Conservation (phyloP, 371 early-diverging fungal genomes). For the Catenaria anguillulae region DNA sequence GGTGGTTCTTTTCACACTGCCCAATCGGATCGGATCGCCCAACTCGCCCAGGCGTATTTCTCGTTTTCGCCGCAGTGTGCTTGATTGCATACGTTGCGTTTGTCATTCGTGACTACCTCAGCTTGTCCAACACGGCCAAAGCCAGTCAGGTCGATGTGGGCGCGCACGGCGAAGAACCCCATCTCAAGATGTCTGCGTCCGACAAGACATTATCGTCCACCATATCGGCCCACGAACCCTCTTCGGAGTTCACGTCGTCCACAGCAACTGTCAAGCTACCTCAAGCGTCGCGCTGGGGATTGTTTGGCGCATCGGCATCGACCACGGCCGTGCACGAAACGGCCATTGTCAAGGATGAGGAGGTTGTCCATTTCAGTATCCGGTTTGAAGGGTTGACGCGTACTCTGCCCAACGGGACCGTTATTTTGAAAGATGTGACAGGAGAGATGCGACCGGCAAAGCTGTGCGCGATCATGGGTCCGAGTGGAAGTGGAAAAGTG, state of each 20-base stretch:
- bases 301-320: too few relatives aligned
- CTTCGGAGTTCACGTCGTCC: neutral
- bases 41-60: neutral
- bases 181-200: neutral
- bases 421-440: conserved; percentile 29
- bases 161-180: too few relatives aligned
- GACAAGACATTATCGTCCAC: too few relatives aligned
- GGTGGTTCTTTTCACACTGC: conserved; percentile 13
- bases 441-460: conserved; percentile 36
- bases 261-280: too few relatives aligned
- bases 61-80: too few relatives aligned
- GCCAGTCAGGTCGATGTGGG: too few relatives aligned
- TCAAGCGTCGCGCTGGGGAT: too few relatives aligned
- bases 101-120: too few relatives aligned
- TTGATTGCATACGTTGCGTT: neutral
- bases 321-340: too few relatives aligned
- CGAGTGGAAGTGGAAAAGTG: conserved; percentile 26
- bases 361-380: conserved; percentile 25
- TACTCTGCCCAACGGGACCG: conserved; percentile 32
- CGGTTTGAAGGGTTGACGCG: conserved; percentile 38
- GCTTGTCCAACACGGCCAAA: too few relatives aligned
- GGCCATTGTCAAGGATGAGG: too few relatives aligned
- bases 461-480: conserved; percentile 57
- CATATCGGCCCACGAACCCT: too few relatives aligned
- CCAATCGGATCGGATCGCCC: conserved; percentile 8